phyloP scores from a whole-genome alignment of 352 stramenopile genomes.

The Phytophthora capsici region DNA sequence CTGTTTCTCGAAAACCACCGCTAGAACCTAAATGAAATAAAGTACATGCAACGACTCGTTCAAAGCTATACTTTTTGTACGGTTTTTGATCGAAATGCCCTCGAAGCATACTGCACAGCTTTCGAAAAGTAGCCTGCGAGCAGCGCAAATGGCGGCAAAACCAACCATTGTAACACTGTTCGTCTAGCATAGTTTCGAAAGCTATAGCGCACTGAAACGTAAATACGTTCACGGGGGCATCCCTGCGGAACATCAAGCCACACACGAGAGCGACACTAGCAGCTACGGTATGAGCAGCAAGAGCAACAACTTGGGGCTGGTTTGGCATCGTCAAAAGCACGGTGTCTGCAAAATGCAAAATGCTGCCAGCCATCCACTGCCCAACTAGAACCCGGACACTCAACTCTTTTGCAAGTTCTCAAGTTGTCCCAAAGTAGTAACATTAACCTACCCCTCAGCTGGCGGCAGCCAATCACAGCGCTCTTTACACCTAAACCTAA shows the following conservation, averaged over 20 bases:
- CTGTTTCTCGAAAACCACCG: slow-evolving; percentile 4
- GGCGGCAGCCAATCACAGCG: too few relatives aligned
- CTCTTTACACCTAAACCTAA: too few relatives aligned
- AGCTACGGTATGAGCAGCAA: background rate
- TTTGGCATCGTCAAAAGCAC: background rate
- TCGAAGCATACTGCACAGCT: background rate
- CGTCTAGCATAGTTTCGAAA: background rate
- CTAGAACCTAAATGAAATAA: slow-evolving; percentile 23
- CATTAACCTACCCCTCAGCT: too few relatives aligned
- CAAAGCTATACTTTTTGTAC: background rate
- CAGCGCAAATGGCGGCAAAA: background rate
- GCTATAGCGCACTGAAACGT: background rate
- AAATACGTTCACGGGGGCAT: background rate
- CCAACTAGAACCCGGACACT: too few relatives aligned
- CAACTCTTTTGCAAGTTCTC: too few relatives aligned
- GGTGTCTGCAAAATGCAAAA: background rate
- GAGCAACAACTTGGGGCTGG: background rate
- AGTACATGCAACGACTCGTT: slow-evolving; percentile 17
- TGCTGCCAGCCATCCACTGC: too few relatives aligned
- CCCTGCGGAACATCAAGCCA: background rate
- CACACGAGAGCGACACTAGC: background rate
- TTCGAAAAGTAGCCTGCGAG: background rate
- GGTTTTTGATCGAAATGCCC: background rate
- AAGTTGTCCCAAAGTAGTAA: too few relatives aligned
- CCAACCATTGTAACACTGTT: background rate